phyloP scores from a whole-genome alignment of 805 yeast species.

The Blastobotrys mokoenaii region DNA sequence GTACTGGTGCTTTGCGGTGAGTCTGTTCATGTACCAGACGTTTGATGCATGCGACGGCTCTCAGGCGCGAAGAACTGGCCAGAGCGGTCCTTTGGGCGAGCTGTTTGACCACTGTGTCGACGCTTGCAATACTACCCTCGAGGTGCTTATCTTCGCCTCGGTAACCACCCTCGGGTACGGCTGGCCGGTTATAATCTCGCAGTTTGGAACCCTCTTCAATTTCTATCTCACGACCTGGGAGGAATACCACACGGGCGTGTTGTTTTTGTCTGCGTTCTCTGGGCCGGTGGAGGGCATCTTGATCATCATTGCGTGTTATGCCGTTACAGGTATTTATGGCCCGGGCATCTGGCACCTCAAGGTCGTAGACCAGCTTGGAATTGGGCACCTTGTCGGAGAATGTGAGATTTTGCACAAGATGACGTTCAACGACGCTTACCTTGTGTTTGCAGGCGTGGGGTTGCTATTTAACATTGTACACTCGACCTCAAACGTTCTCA shows the following conservation, averaged over 20 bases:
- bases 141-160: slow-evolving; percentile 59
- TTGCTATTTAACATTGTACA: slow-evolving; percentile 60
- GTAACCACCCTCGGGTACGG: slow-evolving; percentile 63
- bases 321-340: slow-evolving; percentile 61
- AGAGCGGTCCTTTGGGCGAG: slow-evolving; percentile 90
- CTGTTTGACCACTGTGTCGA: slow-evolving; percentile 80
- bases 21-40: slow-evolving; percentile 84
- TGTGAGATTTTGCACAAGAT: not conserved
- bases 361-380: slow-evolving; percentile 11
- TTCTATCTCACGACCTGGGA: slow-evolving; percentile 94
- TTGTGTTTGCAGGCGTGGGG: slow-evolving; percentile 46
- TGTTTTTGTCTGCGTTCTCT: slow-evolving; percentile 68
- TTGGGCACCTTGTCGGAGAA: not conserved
- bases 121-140: slow-evolving; percentile 63
- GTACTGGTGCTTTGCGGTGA: slow-evolving; percentile 67
- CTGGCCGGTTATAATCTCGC: slow-evolving; percentile 36
- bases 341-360: slow-evolving; percentile 54
- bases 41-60: slow-evolving; percentile 95
- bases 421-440: slow-evolving; percentile 34
- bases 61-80: slow-evolving; percentile 94
- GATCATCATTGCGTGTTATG: slow-evolving; percentile 46
- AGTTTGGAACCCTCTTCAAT: slow-evolving; percentile 36
- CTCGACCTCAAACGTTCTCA: slow-evolving; percentile 58
- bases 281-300: slow-evolving; percentile 96
- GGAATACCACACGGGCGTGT: slow-evolving; percentile 80